These are phyloP conservation scores for Excoecaria cochinchinensis DNA, from an alignment of 345 rosid genomes.

Conservation along the genomic window DNA sequence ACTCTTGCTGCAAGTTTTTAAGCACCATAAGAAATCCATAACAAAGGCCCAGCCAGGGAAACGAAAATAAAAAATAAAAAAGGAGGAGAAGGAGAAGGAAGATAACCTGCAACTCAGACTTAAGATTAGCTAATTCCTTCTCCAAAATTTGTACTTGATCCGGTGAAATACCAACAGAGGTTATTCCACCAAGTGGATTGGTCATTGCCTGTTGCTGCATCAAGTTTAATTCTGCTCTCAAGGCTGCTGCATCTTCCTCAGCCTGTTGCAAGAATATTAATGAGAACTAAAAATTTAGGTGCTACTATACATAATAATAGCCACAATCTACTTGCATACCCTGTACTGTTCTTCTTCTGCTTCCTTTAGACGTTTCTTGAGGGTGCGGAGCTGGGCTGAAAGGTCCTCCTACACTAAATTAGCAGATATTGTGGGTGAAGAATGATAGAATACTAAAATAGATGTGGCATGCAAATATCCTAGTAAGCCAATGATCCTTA, in stretches of 20 bases:
- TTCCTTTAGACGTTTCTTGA: conserved; percentile 80
- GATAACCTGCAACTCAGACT: conserved; percentile 67
- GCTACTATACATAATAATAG: conserved; percentile 5
- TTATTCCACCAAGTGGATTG: conserved; percentile 48
- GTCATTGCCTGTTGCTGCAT: conserved; percentile 70
- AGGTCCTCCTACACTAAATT: conserved; percentile 76
- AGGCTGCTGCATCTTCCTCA: conserved; percentile 95
- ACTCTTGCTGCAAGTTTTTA: conserved; percentile 56
- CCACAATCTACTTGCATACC: conserved; percentile 40
- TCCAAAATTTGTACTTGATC: conserved; percentile 68
- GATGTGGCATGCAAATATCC: neutral
- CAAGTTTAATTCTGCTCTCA: conserved; percentile 89
- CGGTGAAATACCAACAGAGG: conserved; percentile 40
- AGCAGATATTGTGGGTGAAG: conserved; percentile 22
- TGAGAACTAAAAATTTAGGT: conserved; percentile 15
- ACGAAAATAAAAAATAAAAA: conserved; percentile 2
- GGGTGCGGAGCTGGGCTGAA: conserved; percentile 85
- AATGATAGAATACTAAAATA: conserved; percentile 12
- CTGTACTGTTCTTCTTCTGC: conserved; percentile 93
- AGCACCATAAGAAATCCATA: conserved; percentile 30
- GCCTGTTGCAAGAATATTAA: conserved; percentile 52
- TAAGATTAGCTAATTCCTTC: conserved; percentile 64
- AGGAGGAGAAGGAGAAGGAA: too few species aligned
- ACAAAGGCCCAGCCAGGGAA: neutral
- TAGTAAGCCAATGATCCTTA: conserved; percentile 18